phyloP scores from a whole-genome alignment of 345 rosid genomes.

The Populus deltoides region DNA sequence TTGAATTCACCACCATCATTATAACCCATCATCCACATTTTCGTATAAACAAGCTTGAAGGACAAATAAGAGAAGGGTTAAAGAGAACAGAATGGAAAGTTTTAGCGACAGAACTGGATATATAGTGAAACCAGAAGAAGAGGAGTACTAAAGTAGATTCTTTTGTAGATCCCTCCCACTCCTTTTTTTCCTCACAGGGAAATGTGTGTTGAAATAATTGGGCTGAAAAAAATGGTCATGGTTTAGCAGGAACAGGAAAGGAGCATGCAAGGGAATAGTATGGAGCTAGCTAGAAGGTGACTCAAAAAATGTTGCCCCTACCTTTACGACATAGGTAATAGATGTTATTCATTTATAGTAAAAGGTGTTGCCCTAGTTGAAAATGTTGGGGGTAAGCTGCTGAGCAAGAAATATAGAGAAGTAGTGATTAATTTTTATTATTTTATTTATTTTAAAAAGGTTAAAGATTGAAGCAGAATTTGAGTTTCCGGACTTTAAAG shows the following conservation, averaged over 20 bases:
- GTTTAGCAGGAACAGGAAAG: slow-evolving; percentile 14
- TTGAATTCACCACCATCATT: slow-evolving; percentile 62
- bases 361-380: slow-evolving; percentile 6
- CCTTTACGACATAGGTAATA: slow-evolving; percentile 16
- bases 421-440: background rate
- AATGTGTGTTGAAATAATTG: slow-evolving; percentile 5
- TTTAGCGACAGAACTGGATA: background rate
- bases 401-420: slow-evolving; percentile 8
- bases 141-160: background rate
- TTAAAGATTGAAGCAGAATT: background rate
- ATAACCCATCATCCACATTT: slow-evolving; percentile 96
- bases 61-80: background rate
- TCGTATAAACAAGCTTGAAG: background rate
- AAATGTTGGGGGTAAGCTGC: background rate
- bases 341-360: slow-evolving; percentile 24
- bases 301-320: slow-evolving; percentile 4
- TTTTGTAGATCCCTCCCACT: background rate
- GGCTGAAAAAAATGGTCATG: slow-evolving; percentile 9
- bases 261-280: slow-evolving; percentile 21
- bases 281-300: background rate
- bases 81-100: background rate
- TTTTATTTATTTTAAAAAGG: too few relatives aligned
- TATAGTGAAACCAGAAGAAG: background rate
- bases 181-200: slow-evolving; percentile 7
- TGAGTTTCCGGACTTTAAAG: slow-evolving; percentile 10